Evolutionary conservation across 2,329 filamentous ascomycete genomes (phyloP), one percentile per base, ranked within the genome.

Genomic region (Pseudogymnoascus sp.): DNA sequence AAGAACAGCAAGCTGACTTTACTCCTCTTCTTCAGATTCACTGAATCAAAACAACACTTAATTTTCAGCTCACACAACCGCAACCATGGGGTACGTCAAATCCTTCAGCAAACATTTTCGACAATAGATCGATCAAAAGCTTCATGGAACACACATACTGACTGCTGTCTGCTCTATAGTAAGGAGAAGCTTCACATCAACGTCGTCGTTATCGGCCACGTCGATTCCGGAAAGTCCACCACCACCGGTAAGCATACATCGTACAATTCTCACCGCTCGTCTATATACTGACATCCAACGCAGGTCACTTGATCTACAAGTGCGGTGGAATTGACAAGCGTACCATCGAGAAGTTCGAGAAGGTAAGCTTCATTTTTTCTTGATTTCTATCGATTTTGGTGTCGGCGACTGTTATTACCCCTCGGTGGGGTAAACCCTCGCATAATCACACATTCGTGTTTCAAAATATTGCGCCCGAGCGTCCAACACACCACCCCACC

Each of bases 271-370:
- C 35, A 65, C 47, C 7, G 61, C 44, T 61, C 33, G 59, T 47
- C 53, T 61, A 62, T 60, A 65, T 63, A 63, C 60, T 71, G 66
- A 71, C 68, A 71, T 72, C 71, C 75, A 73, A 80, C 79, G 89
- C 81, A 75, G 87, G 88, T 81, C 88, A 93, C 86, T 88, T 99
- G 88, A 97, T 99, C 90, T 97, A 97, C 92, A 93, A 99, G 90
- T 97, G 95, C 87, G 95, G 95, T 89, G 95, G 95, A 91, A 99
- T 97, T 79, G 95, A 99, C 91, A 92, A 93, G 87, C 93, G 95
- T 92, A 97, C 93, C 82, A 99, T 99, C 80, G 95, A 99, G 90
- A 99, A 99, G 90, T 99, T 99, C 88, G 95, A 99, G 93, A 99
- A 99, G 91, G 92, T 96, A 82, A 79, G 87, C 62, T 42, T 59